Evolutionary conservation across 2,329 filamentous ascomycete species (phyloP), one percentile per base, ranked within the genome.

Genomic region (Lachnellula willkommii): DNA sequence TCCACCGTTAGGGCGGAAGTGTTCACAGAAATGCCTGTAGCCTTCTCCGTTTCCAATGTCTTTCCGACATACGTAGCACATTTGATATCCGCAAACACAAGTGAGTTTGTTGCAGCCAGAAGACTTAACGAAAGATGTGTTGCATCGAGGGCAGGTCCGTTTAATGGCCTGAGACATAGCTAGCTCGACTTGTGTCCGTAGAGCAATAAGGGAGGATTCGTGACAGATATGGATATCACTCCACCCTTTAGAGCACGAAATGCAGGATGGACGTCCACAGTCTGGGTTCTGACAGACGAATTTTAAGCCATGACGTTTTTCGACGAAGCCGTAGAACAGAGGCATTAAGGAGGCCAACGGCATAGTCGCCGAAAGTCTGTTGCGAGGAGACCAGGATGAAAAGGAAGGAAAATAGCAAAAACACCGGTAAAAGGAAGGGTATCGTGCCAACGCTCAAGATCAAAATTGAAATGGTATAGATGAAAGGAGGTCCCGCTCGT

Each of bases 31-130:
- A 72, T 99, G 94, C 40, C 84, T 80, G 71, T 99, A 97, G 0
- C 93, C 92, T 69, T 92, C 87, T 2, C 75, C 73, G 50, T 81
- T 76, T 54, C 78, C 75, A 47, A 87, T 83, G 66, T 90, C 85
- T 63, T 87, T 87, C 42, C 94, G 89, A 72, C 94, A 99, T 47
- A 97, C 84, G 68, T 99, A 99, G 71, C 94, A 99, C 93, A 97
- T 97, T 65, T 89, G 88, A 74, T 97, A 97, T 8, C 94, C 94
- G 72, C 94, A 99, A 15, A 91, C 85, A 69, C 94, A 97, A 5
- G 90, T 93, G 42, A 99, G 80, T 74, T 97, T 97, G 77, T 99
- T 99, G 80, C 94, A 99, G 66, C 94, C 94, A 26, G 87, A 85
- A 6, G 85, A 87, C 72, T 97, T 97, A 73, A 99, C 89, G 70